phyloP scores from a whole-genome alignment of 2,329 filamentous ascomycete genomes.

The Pseudocercospora fijiensis region DNA sequence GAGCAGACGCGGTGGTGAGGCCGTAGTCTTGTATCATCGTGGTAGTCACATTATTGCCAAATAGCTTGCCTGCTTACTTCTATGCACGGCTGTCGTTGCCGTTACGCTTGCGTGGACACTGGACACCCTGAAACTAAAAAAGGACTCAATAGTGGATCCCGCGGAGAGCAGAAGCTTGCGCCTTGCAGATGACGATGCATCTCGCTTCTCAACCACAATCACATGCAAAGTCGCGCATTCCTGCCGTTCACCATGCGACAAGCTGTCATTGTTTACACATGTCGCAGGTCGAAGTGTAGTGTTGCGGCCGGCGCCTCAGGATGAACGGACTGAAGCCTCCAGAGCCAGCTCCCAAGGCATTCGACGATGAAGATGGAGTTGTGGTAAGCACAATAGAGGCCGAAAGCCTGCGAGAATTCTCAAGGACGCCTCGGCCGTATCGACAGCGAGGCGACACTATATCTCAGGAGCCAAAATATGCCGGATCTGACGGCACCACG shows the following conservation, averaged over 20 bases:
- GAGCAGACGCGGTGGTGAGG: not conserved
- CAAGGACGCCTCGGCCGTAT: slow-evolving; percentile 36
- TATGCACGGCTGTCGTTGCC: not conserved
- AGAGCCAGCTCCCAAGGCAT: not conserved
- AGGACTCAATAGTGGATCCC: not conserved
- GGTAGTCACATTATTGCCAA: not conserved
- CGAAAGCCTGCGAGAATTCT: slow-evolving; percentile 20
- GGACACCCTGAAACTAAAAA: not conserved
- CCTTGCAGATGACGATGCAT: slow-evolving; percentile 1
- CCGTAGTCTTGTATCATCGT: not conserved
- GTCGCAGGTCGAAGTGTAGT: slow-evolving; percentile 4
- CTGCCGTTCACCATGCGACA: not conserved
- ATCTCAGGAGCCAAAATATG: slow-evolving; percentile 15
- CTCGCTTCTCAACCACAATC: slow-evolving; percentile 1
- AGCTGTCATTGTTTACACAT: not conserved
- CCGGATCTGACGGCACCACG: not conserved
- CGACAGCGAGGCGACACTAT: slow-evolving; percentile 29
- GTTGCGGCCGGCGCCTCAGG: slow-evolving; percentile 2
- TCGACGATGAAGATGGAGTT: not conserved
- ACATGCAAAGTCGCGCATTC: slow-evolving; percentile 5
- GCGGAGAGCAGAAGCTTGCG: not conserved
- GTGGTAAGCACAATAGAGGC: slow-evolving; percentile 20
- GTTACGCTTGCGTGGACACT: not conserved
- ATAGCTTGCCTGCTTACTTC: not conserved
- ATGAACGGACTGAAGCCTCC: slow-evolving; percentile 6